Evolutionary conservation across 164 flowering plant species (phyloP), one percentile per base, ranked within the genome.

Genomic region (Tetracentron sinense): DNA sequence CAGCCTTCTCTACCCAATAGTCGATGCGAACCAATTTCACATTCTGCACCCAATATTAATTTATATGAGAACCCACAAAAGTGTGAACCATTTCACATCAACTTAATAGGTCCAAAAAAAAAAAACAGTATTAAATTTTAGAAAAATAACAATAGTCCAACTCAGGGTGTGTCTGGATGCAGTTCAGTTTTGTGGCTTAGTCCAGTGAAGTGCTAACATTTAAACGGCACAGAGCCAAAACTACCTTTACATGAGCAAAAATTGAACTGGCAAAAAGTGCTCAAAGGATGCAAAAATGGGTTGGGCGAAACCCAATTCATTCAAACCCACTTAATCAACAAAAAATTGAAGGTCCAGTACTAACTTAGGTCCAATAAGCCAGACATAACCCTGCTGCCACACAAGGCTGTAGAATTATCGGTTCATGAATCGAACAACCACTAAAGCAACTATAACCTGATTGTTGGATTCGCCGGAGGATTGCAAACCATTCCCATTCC

Each of bases 1-100:
- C 96, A 35, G 88, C 82, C 63, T 82, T 87, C 63, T 88, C 92
- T 21, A 90, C 88, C 97, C 96, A 90, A 72, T 89, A 95, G 35
- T 88, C 80, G 60, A 95, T 77, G 6, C 88, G 92, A 57, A 95
- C 81, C 73, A 72, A 50, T 73, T 82, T 92, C 63, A 87, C 88
- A 85, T 86, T 88, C 97, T 89, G 92, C 95, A 82, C 33, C 80
- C 80, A 85, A 81, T 69, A 78, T 72, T 62, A 78, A 79, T 79
- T 84, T 73, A 80, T 78, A 77, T 84, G 74, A 84, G 82, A 75
- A 72, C 68, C 65, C 75, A 73, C 60, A 61, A 49, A 60, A 44
- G 42, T 28, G 58, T 57, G 65, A 62, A 70, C 69, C 63, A 57
- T 56, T 48, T 61, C 63, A 74, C 46, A 66, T 35, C 50, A 64